Evolutionary conservation across 164 flowering plant genomes (phyloP), one percentile per base, ranked within the genome.

Genomic region (Aristolochia contorta): DNA sequence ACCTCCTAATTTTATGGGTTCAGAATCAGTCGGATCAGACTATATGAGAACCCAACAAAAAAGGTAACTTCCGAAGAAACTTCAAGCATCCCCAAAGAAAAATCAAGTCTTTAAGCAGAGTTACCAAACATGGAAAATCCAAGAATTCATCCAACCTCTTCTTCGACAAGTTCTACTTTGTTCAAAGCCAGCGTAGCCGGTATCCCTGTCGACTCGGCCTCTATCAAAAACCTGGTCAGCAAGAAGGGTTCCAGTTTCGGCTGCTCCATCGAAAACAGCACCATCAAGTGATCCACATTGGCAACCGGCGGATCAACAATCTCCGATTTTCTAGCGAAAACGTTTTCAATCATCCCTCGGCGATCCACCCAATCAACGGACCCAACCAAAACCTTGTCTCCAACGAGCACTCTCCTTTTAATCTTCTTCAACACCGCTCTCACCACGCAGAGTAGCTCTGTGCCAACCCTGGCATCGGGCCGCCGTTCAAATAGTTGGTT

Each of bases 301-400:
- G 99, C 96, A 30, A 88, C 91, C 0, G 95, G 96, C 54, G 97
- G 97, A 63, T 91, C 95, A 1, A 62, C 54, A 67, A 86, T 74
- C 82, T 82, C 87, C 0, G 88, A 67, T 21, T 56, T 74, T 72
- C 99, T 68, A 62, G 74, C 70, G 60, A 76, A 88, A 56, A 94
- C 93, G 67, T 94, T 81, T 82, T 94, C 96, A 52, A 91, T 91
- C 92, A 80, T 74, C 56, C 95, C 99, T 64, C 96, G 71, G 47
- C 84, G 69, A 52, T 88, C 99, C 53, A 82, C 82, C 99, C 97
- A 90, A 71, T 91, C 96, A 54, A 94, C 76, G 20, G 86, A 76
- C 9, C 97, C 89, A 12, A 88, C 91, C 70, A 90, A 33, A n/a
- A 94, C 99, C 79, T 70, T 84, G 67, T 88, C 99, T 70, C 99